A percentile compares a stretch with the other conserved stretches of the same genome.
These are phyloP conservation scores for Vanrija sp. DNA, from an alignment of 1,284 basidiomycete genomes.

Conservation along the genomic window DNA sequence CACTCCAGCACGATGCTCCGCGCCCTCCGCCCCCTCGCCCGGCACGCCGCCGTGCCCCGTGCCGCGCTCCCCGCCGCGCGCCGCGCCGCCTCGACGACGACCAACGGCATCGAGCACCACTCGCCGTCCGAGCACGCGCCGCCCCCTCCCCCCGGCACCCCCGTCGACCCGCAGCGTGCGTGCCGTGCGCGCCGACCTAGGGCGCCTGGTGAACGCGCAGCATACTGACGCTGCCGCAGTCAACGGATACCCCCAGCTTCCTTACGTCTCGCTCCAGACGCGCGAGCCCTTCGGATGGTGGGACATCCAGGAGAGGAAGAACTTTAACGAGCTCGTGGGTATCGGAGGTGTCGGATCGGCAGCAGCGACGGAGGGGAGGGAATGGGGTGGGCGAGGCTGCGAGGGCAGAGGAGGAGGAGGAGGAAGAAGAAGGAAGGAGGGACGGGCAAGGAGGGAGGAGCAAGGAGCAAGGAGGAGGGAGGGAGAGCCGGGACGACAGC, in stretches of 20 bases:
- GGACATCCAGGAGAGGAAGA: constrained; percentile 73
- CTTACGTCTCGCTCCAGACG: constrained; percentile 64
- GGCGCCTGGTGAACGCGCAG: too few relatives aligned
- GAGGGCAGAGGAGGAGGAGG: too few relatives aligned
- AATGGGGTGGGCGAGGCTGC: neutral
- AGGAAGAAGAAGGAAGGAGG: too few relatives aligned
- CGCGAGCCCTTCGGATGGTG: constrained; percentile 73
- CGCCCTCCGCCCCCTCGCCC: constrained; percentile 20
- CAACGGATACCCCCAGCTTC: constrained; percentile 70
- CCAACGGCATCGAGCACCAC: constrained; percentile 13
- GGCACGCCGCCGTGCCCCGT: constrained; percentile 6
- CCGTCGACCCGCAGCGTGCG: constrained; percentile 46
- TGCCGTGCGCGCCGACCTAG: constrained; percentile 1
- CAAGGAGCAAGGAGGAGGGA: too few relatives aligned
- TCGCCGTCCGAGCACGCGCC: constrained; percentile 11
- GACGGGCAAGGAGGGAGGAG: too few relatives aligned
- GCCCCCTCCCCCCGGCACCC: constrained; percentile 34
- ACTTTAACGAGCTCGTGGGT: constrained; percentile 76
- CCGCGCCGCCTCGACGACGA: constrained; percentile 1
- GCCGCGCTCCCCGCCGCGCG: constrained; percentile 2
- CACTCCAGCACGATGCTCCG: constrained; percentile 26
- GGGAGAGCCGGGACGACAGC: too few relatives aligned
- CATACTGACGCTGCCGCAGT: constrained; percentile 28
- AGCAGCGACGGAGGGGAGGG: neutral
- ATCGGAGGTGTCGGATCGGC: neutral